A percentile compares a stretch with the other conserved stretches of the same genome.
Conservation (phyloP, 108 stramenopile species). For the Nitzschia putrida region DNA sequence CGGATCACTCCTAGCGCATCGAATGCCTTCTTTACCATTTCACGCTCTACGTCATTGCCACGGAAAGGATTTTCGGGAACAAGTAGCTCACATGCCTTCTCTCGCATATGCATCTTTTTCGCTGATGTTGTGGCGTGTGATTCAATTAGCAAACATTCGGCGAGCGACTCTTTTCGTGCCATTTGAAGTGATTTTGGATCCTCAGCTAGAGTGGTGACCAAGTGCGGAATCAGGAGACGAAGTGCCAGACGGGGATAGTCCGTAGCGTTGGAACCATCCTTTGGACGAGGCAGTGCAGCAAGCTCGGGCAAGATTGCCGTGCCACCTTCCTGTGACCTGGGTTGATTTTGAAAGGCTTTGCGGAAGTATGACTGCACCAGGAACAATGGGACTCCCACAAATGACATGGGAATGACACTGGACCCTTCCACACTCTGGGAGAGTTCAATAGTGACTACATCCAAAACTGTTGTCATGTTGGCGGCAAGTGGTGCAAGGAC, state of each 20-base stretch:
- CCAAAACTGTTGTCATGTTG: constrained; percentile 32
- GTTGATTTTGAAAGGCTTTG: constrained; percentile 16
- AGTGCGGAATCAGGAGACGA: constrained; percentile 64
- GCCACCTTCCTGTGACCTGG: not conserved
- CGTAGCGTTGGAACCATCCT: constrained; percentile 23
- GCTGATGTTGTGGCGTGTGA: constrained; percentile 26
- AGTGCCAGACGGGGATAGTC: constrained; percentile 67
- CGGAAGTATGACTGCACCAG: constrained; percentile 18
- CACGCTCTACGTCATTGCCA: constrained; percentile 18
- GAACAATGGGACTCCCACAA: constrained; percentile 14
- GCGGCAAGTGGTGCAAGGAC: constrained; percentile 19
- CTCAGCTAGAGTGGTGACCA: constrained; percentile 44
- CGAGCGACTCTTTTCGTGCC: constrained; percentile 46
- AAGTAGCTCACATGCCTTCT: constrained; percentile 37
- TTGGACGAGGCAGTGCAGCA: constrained; percentile 31
- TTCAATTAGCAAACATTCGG: constrained; percentile 71
- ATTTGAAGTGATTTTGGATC: constrained; percentile 25
- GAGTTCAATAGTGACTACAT: constrained; percentile 34
- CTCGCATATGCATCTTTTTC: constrained; percentile 22
- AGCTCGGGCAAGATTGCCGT: constrained; percentile 34
- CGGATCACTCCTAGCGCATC: constrained; percentile 3
- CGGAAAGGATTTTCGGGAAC: constrained; percentile 15
- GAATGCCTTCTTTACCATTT: constrained; percentile 9
- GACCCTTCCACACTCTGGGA: constrained; percentile 31
- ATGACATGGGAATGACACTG: constrained; percentile 1